phyloP scores from a whole-genome alignment of 1,139 yeast genomes.

The Hansenula lynferdii region DNA sequence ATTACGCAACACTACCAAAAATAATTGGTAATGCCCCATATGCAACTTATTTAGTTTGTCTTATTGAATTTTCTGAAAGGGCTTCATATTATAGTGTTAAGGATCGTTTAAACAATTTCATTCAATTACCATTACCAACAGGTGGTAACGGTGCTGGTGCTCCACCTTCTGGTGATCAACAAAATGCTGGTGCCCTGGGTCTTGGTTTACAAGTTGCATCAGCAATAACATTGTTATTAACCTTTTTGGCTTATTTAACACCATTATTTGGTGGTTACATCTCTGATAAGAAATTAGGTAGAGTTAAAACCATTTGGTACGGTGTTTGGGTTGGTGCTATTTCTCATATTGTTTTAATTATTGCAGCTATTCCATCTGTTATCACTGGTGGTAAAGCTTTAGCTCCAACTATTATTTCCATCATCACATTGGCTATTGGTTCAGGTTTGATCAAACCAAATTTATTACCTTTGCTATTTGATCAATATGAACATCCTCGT shows the following conservation, averaged over 20 bases:
- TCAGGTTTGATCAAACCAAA: conserved; percentile 79
- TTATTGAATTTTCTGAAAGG: conserved; percentile 75
- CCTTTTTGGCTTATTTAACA: conserved; percentile 76
- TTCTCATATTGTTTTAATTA: conserved; percentile 58
- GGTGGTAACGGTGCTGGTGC: conserved; percentile 40
- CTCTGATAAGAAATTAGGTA: conserved; percentile 69
- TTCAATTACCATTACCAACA: conserved; percentile 52
- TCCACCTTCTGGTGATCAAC: conserved; percentile 33
- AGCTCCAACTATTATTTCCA: conserved; percentile 48
- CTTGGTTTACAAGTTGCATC: conserved; percentile 61
- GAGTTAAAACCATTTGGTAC: conserved; percentile 57
- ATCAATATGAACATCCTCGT: conserved; percentile 52
- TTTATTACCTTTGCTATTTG: conserved; percentile 72
- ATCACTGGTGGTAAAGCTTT: conserved; percentile 38
- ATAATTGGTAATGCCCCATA: conserved; percentile 32
- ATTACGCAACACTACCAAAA: conserved; percentile 1
- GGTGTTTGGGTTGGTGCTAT: conserved; percentile 51
- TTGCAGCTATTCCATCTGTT: conserved; percentile 63
- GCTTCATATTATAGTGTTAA: conserved; percentile 73
- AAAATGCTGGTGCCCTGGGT: conserved; percentile 48
- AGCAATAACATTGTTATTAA: conserved; percentile 69
- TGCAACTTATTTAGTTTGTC: conserved; percentile 63
- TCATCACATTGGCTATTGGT: conserved; percentile 66
- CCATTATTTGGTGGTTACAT: conserved; percentile 72
- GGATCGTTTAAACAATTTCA: conserved; percentile 73